Conservation (phyloP, 495 filamentous ascomycete genomes). For the Annulohypoxylon bovei region DNA sequence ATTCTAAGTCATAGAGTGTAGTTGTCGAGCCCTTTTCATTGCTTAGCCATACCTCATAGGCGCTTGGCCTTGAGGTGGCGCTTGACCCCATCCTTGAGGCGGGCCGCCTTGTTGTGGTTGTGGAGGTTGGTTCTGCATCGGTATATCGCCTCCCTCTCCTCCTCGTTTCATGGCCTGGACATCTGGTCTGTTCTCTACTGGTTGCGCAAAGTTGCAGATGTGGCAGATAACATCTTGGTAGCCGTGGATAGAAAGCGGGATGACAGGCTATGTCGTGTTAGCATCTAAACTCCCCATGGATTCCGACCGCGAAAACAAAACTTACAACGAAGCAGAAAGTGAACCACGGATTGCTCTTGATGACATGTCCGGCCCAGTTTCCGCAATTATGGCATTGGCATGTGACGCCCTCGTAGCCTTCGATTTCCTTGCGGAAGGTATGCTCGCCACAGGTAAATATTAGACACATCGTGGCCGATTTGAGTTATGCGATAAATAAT, state of each 20-base stretch:
- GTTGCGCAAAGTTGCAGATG: slow-evolving; percentile 67
- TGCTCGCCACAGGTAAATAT: slow-evolving; percentile 68
- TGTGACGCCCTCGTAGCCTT: slow-evolving; percentile 62
- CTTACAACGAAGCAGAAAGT: slow-evolving; percentile 67
- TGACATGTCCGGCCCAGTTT: slow-evolving; percentile 60
- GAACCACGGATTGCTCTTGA: slow-evolving; percentile 66
- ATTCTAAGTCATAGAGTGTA: background rate
- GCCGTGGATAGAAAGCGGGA: slow-evolving; percentile 64
- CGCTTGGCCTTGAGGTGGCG: slow-evolving; percentile 39
- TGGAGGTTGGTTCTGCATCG: slow-evolving; percentile 54
- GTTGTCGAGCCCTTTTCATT: background rate
- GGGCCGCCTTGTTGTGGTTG: slow-evolving; percentile 29
- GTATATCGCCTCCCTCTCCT: slow-evolving; percentile 49
- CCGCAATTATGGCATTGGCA: slow-evolving; percentile 68
- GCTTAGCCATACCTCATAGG: slow-evolving; percentile 51
- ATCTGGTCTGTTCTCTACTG: slow-evolving; percentile 62
- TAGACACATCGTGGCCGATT: slow-evolving; percentile 58
- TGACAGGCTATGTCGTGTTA: slow-evolving; percentile 55
- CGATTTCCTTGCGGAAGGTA: slow-evolving; percentile 63
- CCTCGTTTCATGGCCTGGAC: slow-evolving; percentile 57
- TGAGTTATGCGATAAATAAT: background rate
- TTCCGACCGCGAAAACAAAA: slow-evolving; percentile 3
- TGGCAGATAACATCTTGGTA: slow-evolving; percentile 64
- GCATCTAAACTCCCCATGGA: background rate
- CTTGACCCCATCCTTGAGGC: slow-evolving; percentile 43